A percentile compares a stretch with the other conserved stretches of the same genome.
Evolutionary conservation across 1,284 basidiomycete species (phyloP).

Genomic region (Trametes polyzona): DNA sequence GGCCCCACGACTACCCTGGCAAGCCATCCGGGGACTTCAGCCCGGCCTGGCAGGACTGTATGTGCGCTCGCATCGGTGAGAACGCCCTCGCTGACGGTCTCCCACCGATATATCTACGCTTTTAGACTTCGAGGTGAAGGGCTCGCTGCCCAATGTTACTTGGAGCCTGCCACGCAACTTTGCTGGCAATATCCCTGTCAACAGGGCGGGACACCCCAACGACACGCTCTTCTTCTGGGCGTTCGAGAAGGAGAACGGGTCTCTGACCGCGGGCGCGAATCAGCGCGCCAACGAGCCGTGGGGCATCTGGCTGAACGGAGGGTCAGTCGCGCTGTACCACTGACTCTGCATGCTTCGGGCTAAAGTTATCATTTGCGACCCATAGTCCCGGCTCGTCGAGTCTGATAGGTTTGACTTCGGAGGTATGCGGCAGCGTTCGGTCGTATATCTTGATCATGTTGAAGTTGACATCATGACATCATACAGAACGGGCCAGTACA

Average conservation of each 20-base stretch:
- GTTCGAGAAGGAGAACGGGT: constrained; percentile 54
- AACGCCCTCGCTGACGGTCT: background rate
- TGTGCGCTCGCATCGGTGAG: constrained; percentile 22
- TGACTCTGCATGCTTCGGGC: background rate
- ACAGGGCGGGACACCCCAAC: constrained; percentile 56
- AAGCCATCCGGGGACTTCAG: constrained; percentile 55
- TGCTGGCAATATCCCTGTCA: constrained; percentile 71
- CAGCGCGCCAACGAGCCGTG: constrained; percentile 47
- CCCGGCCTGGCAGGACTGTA: constrained; percentile 68
- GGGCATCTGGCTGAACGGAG: constrained; percentile 79
- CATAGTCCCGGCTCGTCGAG: constrained; percentile 66
- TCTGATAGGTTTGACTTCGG: constrained; percentile 52
- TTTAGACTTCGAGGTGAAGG: constrained; percentile 34
- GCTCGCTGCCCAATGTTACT: constrained; percentile 64
- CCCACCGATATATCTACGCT: no score
- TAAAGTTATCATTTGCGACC: background rate
- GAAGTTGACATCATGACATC: background rate
- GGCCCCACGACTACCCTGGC: constrained; percentile 48
- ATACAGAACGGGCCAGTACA: constrained; percentile 69
- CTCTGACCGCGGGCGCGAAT: constrained; percentile 17
- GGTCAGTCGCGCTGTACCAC: constrained; percentile 26
- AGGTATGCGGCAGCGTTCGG: constrained; percentile 16
- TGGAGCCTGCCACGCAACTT: constrained; percentile 59
- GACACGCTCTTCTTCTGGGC: constrained; percentile 77
- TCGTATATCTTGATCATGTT: background rate